phyloP scores from a whole-genome alignment of 352 stramenopile species.

The Phytophthora litchii region DNA sequence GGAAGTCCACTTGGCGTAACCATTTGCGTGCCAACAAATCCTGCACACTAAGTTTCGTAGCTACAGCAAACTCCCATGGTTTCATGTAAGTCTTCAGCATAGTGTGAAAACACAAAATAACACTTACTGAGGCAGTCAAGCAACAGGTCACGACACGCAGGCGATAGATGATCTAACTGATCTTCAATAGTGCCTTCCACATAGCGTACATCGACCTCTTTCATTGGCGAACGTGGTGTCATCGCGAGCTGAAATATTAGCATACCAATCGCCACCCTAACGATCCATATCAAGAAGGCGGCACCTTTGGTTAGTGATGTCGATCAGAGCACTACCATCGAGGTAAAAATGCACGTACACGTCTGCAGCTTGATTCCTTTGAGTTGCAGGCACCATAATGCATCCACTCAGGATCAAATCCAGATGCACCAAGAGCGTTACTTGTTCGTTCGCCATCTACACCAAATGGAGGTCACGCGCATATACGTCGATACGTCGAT shows the following conservation, averaged over 20 bases:
- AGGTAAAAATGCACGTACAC: slow-evolving; percentile 44
- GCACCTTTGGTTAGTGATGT: neutral
- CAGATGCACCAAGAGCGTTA: slow-evolving; percentile 52
- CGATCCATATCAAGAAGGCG: neutral
- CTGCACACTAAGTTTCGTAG: slow-evolving; percentile 39
- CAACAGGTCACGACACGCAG: slow-evolving; percentile 45
- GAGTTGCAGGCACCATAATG: slow-evolving; percentile 45
- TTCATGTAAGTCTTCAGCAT: slow-evolving; percentile 1
- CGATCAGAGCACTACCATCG: neutral
- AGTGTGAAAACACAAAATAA: neutral
- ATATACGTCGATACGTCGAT: slow-evolving; percentile 22
- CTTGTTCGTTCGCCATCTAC: slow-evolving; percentile 44
- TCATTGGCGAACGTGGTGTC: slow-evolving; percentile 36
- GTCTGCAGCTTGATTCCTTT: slow-evolving; percentile 45
- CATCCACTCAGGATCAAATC: slow-evolving; percentile 57
- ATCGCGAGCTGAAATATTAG: slow-evolving; percentile 68
- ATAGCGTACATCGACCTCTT: slow-evolving; percentile 34
- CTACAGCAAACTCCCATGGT: slow-evolving; percentile 13
- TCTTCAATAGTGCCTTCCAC: slow-evolving; percentile 55
- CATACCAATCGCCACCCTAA: slow-evolving; percentile 58
- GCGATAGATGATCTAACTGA: slow-evolving; percentile 52
- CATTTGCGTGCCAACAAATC: slow-evolving; percentile 57
- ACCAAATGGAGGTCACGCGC: slow-evolving; percentile 5
- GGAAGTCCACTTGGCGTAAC: slow-evolving; percentile 62
- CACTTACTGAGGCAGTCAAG: slow-evolving; percentile 60